Evolutionary conservation across 345 rosid species (phyloP).

Genomic region (Erodium maritimum): DNA sequence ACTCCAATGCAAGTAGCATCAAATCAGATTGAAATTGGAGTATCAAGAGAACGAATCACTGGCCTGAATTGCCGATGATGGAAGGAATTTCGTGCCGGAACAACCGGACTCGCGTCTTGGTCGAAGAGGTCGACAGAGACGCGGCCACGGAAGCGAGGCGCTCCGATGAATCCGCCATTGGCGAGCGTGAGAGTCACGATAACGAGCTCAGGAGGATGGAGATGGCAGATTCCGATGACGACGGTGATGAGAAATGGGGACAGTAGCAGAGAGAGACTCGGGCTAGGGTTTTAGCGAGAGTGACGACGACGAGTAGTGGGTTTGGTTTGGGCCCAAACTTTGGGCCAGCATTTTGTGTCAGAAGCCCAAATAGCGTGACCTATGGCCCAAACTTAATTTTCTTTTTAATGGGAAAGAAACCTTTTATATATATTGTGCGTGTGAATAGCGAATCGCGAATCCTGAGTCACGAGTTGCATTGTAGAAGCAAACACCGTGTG

Average conservation of each 20-base stretch:
- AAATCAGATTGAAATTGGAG: neutral
- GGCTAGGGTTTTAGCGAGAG: neutral
- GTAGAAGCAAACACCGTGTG: too few relatives aligned
- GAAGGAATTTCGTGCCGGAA: constrained; percentile 59
- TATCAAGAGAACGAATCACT: neutral
- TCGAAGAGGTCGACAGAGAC: constrained; percentile 53
- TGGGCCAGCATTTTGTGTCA: neutral
- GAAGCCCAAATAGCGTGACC: neutral
- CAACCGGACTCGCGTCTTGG: constrained; percentile 48
- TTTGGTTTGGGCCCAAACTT: neutral
- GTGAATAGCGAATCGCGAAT: too few relatives aligned
- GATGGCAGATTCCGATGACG: neutral
- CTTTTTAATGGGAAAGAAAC: too few relatives aligned
- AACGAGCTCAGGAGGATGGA: neutral
- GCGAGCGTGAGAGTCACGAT: neutral
- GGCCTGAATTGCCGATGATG: constrained; percentile 33
- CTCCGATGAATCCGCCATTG: constrained; percentile 50
- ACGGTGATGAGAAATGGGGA: neutral
- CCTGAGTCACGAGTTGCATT: too few relatives aligned
- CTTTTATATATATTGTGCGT: too few relatives aligned
- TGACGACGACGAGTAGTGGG: neutral
- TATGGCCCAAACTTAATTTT: too few relatives aligned
- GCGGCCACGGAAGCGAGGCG: constrained; percentile 41
- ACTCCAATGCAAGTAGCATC: neutral
- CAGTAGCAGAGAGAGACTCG: neutral